Base-by-base conservation (phyloP, 176 grass and related monocot genomes). In the Lolium multiflorum region DNA sequence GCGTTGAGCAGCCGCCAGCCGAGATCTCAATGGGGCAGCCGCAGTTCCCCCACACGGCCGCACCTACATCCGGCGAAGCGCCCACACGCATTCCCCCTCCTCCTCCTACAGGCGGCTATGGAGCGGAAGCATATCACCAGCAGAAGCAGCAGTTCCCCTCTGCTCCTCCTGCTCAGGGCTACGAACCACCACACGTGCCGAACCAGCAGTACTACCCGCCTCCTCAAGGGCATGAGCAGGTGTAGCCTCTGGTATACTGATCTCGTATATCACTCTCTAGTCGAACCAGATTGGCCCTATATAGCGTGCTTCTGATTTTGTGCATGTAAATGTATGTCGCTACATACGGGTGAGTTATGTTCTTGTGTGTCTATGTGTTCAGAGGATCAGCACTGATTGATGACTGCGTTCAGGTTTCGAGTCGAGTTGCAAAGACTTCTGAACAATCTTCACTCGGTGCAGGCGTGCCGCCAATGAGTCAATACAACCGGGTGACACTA, bases 21-120 rank as follows among this genome's bases (percentile, higher is more conserved):
- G 47, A 14, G 47, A 75, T 75, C 46, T 9, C 46, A 13, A 75
- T 49, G 71, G 71, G 71, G 22, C 46, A 75, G 71, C 47, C 71
- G 13, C 71, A 75, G 22, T 51, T 75, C 46, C 71, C 71, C 46
- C 47, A 50, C 46, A 22, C 13, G 13, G 11, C 69, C 22, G 1
- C 46, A 50, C 46, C 46, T 50, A 2, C 46, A 17, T 43, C 51
- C 46, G 44, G 26, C 7, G 51, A 83, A 26, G 15, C 62, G 76
- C 76, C 60, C 9, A n/a, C 77, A 43, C 58, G 58, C 37, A 13
- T 2, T 5, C 39, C 57, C 4, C 77, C 15, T 16, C 71, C 78
- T 31, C 15, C 54, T 1, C 6, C 76, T 47, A 8, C 73, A 18
- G 74, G 31, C 0, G 49, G 48, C 24, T 76, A 76, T 16, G 73